A percentile compares a stretch with the other conserved stretches of the same genome.
Evolutionary conservation across 805 yeast species (phyloP).

Genomic region (Wickerhamiella lipophila): DNA sequence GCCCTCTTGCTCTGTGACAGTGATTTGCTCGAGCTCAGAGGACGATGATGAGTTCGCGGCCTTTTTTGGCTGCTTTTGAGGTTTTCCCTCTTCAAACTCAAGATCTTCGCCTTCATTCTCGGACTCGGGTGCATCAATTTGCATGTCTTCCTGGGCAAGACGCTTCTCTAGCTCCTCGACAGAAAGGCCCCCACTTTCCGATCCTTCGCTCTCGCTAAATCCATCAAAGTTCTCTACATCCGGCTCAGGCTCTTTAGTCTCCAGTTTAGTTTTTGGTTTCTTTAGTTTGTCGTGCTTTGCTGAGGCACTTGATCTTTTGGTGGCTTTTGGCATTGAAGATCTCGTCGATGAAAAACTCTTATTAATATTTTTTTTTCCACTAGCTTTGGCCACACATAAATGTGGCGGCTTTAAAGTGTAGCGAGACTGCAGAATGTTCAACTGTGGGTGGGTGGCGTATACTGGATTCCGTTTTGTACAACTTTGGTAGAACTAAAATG

Average conservation of each 20-base stretch:
- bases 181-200: conserved; percentile 15
- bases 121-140: conserved; percentile 21
- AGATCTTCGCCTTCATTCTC: conserved; percentile 25
- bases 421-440: background rate
- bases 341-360: background rate
- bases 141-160: conserved; percentile 18
- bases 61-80: conserved; percentile 12
- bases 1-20: conserved; percentile 15
- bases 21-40: conserved; percentile 12
- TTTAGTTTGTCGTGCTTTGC: conserved; percentile 1
- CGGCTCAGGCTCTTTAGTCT: background rate
- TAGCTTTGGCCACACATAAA: background rate
- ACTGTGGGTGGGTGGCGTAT: too few relatives aligned
- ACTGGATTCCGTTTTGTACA: too few relatives aligned
- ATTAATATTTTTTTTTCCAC: background rate
- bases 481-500: too few relatives aligned
- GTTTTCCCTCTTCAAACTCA: conserved; percentile 19
- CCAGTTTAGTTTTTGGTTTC: background rate
- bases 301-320: background rate
- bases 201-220: background rate
- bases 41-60: conserved; percentile 4
- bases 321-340: conserved; percentile 4
- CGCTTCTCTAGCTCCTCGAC: conserved; percentile 20
- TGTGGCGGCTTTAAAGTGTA: background rate
- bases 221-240: conserved; percentile 5